These are phyloP conservation scores for Daldinia sp. DNA, from an alignment of 2,329 filamentous ascomycete species.

Conservation along the genomic window DNA sequence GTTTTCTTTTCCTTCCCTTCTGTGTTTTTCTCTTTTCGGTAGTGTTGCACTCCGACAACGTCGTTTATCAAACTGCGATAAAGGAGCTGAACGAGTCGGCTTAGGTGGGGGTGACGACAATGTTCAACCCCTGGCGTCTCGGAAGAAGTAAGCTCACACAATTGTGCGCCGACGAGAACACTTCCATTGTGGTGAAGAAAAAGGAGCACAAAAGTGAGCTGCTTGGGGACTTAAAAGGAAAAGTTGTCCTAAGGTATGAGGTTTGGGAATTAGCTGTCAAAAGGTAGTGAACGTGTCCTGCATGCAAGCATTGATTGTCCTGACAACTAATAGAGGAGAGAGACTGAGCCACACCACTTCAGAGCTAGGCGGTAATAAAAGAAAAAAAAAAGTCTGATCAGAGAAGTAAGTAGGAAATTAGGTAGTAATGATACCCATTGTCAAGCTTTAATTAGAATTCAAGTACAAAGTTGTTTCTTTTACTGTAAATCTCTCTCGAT, in stretches of 20 bases:
- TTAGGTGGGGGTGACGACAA: not conserved
- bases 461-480: not conserved
- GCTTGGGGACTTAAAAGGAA: slow-evolving; percentile 7
- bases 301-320: slow-evolving; percentile 4
- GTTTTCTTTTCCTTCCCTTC: too few species aligned
- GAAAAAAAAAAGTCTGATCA: not conserved
- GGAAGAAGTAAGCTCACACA: slow-evolving; percentile 12
- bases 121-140: slow-evolving; percentile 15
- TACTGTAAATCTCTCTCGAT: not conserved
- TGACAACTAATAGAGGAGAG: not conserved
- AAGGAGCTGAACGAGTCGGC: not conserved
- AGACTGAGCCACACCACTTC: slow-evolving; percentile 7
- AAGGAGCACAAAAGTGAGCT: slow-evolving; percentile 6
- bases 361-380: not conserved
- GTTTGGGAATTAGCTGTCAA: not conserved
- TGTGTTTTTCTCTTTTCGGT: not conserved
- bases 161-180: slow-evolving; percentile 8
- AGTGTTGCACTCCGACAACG: not conserved
- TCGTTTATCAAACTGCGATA: slow-evolving; percentile 7
- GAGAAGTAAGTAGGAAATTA: not conserved
- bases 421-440: not conserved
- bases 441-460: not conserved
- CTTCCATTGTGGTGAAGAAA: slow-evolving; percentile 26
- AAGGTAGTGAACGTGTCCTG: not conserved
- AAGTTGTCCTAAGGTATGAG: not conserved